Conservation (phyloP, 2,329 filamentous ascomycete genomes). For the Kalmusia sp. region DNA sequence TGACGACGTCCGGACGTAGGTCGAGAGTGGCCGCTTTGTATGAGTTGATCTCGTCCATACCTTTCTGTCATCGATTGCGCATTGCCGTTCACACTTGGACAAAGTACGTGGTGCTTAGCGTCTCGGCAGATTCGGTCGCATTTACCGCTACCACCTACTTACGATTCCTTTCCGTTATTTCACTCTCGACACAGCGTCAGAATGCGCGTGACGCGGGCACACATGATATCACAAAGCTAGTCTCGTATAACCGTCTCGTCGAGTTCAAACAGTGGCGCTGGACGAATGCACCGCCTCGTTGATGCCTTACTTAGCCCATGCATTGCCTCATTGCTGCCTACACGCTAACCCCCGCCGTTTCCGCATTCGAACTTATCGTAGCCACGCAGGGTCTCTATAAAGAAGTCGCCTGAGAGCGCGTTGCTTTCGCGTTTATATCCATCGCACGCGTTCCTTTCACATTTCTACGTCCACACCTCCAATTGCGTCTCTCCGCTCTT, state of each 20-base stretch:
- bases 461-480: too few relatives aligned
- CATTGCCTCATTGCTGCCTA: constrained; percentile 39
- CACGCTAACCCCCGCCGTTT: constrained; percentile 29
- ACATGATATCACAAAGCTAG: neutral
- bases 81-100: neutral
- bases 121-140: neutral
- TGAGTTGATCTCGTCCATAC: constrained; percentile 49
- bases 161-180: too few relatives aligned
- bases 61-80: neutral
- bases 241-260: too few relatives aligned
- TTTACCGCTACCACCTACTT: too few relatives aligned
- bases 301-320: constrained; percentile 38
- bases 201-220: neutral
- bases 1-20: constrained; percentile 78
- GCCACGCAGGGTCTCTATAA: constrained; percentile 22
- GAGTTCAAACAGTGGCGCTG: neutral
- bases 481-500: neutral
- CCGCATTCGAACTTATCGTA: neutral
- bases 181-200: too few relatives aligned
- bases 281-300: constrained; percentile 19
- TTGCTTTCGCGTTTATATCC: constrained; percentile 30
- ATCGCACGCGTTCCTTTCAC: constrained; percentile 21
- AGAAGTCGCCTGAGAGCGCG: constrained; percentile 29
- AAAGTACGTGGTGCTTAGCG: constrained; percentile 22
- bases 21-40: constrained; percentile 63